These are phyloP conservation scores for Trametes coccinea DNA, from an alignment of 768 basidiomycete genomes.

Conservation along the genomic window DNA sequence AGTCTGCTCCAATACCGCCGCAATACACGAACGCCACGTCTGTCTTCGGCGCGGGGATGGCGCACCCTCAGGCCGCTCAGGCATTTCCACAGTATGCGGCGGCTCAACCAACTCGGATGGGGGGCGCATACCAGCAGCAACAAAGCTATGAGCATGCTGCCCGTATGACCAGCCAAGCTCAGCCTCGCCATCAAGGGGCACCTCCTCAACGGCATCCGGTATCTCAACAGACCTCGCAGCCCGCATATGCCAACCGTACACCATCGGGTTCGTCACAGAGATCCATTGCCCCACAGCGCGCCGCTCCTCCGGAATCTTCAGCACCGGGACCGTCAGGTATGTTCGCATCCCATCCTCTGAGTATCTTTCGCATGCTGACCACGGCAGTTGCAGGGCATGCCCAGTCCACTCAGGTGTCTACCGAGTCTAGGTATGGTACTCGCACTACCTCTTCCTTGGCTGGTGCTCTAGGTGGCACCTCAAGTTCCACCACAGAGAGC, in stretches of 20 bases:
- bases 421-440: slow-evolving; percentile 14
- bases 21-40: not conserved
- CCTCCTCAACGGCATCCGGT: not conserved
- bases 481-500: not conserved
- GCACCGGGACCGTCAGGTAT: not conserved
- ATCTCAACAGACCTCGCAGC: not conserved
- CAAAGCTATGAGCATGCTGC: not conserved
- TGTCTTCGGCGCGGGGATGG: not conserved
- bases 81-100: not conserved
- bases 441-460: slow-evolving; percentile 4
- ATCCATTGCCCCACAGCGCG: not conserved
- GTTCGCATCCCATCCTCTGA: not conserved
- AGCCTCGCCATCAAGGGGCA: not conserved
- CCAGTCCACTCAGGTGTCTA: not conserved
- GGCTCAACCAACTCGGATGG: too few relatives aligned
- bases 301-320: not conserved
- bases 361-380: too few relatives aligned
- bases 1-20: not conserved
- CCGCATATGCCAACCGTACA: not conserved
- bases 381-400: not conserved
- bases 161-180: not conserved
- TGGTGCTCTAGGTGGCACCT: slow-evolving; percentile 3
- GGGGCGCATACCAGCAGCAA: not conserved
- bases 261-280: not conserved
- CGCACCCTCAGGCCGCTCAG: not conserved